Base-by-base conservation (phyloP, 768 basidiomycete species). In the Neoboletus brunneissimus region DNA sequence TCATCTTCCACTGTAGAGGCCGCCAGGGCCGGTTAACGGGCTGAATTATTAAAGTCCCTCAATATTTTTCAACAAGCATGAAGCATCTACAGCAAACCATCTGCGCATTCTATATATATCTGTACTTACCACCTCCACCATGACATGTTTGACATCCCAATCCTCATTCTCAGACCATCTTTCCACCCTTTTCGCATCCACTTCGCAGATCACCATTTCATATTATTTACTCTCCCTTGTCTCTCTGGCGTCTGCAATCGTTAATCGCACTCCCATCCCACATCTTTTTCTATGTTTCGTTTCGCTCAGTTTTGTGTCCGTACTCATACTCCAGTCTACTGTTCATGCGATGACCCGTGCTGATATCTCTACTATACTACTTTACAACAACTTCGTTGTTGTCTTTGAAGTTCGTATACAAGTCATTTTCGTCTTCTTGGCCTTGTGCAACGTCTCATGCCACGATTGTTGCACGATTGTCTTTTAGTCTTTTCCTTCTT, bases 21-120 rank as follows among this genome's bases (percentile, higher is more conserved):
- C 72, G 56, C 70, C 64, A 72, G 70, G 72, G 70, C 70, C 70
- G 70, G 70, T 72, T 72, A 72, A 71, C 69, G 66, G 70, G 70
- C 55, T 68, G 66, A 68, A 67, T 71, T 73, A 73, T 72, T 68
- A 69, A 70, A 63, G 53, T 72, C 64, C 66, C 70, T 73, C 68
- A 68, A 70, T 72, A 72, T 72, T 71, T 66, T 65, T 48, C 68
- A 70, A 68, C 66, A 66, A 72, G 70, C 70, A 72, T 67, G 72
- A 73, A 73, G 66, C 70, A 72, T 72, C 72, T 72, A 72, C 68
- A 71, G 64, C 72, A 71, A 66, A 67, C 57, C 66, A 72, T 72
- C 72, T 72, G 70, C 70, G 71, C 70, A 73, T 72, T 68, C 69
- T 73, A 72, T 72, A 71, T 69, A 70, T 71, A 71, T 71, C 68